Base-by-base conservation (phyloP, 1,284 basidiomycete species). In the Moesziomyces sp. region DNA sequence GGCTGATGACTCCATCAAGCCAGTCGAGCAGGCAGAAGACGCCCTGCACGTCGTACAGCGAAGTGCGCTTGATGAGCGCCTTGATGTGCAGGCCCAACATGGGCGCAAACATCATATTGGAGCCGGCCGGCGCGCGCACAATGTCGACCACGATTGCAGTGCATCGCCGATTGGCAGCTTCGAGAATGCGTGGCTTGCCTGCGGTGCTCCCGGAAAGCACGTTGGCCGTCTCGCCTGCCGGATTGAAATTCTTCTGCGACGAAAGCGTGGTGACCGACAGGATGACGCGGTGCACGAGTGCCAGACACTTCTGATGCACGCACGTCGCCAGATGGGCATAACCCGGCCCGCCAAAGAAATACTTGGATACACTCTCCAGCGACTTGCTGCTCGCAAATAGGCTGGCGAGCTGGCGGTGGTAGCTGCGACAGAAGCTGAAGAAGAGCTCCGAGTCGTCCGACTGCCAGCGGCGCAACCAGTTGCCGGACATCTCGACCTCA, bases 371-470 rank as follows among this genome's bases (percentile, higher is more conserved):
- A 26, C 52, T 68, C 43, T 73, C 56, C 43, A 74, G 52, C 44
- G 55, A 48, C 58, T 65, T 74, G 18, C 69, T 63, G 61, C 71
- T 70, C 34, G 62, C 70, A 40, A 80, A 64, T 5, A 79, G 50
- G 42, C 69, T 43, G 4, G 80, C 79, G 21, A 82, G 61, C 59
- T 82, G 80, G 5, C 80, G 77, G 48, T 82, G 80, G 43, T 76
- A 82, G 69, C 72, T 79, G 28, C 80, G 63, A 48, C 79, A 80
- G 58, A 82, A 82, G 63, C 73, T 76, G 62, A 82, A 82, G 71
- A 82, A 82, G 59, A 82, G 74, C 58, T 82, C 80, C 40, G 80
- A 82, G 46, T 82, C 80, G 51, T 82, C 80, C 56, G 80, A 82
- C 61, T 82, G 78, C 80, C 80, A 82, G 52, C 80, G 66, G 24